A percentile compares a stretch with the other conserved stretches of the same genome.
These are phyloP conservation scores for Kuraishia ogatae DNA, from an alignment of 805 yeast genomes.

Conservation along the genomic window DNA sequence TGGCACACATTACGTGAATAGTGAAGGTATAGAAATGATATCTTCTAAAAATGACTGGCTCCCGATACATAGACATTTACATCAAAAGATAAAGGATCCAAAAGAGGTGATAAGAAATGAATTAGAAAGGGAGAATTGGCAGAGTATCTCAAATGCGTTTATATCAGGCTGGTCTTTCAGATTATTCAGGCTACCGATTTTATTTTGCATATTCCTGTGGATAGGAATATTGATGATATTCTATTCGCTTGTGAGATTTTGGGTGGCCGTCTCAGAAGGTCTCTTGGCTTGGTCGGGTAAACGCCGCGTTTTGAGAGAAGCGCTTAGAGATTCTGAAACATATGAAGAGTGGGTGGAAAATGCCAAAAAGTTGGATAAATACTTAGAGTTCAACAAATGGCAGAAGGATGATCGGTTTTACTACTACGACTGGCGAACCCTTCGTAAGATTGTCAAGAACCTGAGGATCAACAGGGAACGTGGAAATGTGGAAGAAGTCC, in stretches of 20 bases:
- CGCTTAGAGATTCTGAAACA: slow-evolving; percentile 36
- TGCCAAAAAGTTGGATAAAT: slow-evolving; percentile 50
- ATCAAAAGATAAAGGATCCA: slow-evolving; percentile 4
- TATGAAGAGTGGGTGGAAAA: slow-evolving; percentile 57
- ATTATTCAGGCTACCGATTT: slow-evolving; percentile 58
- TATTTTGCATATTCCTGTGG: slow-evolving; percentile 47
- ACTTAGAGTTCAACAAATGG: slow-evolving; percentile 58
- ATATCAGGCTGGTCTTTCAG: slow-evolving; percentile 23
- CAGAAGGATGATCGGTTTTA: slow-evolving; percentile 48
- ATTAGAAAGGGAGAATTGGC: background rate
- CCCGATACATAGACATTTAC: slow-evolving; percentile 24
- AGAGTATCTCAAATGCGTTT: slow-evolving; percentile 14
- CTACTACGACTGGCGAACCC: slow-evolving; percentile 59
- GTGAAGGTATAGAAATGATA: slow-evolving; percentile 22
- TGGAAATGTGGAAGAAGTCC: slow-evolving; percentile 34
- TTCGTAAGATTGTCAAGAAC: slow-evolving; percentile 36
- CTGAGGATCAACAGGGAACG: slow-evolving; percentile 27
- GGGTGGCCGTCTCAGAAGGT: slow-evolving; percentile 57
- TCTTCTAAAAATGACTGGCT: slow-evolving; percentile 38
- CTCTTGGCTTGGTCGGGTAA: slow-evolving; percentile 53
- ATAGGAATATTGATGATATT: slow-evolving; percentile 35
- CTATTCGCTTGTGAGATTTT: slow-evolving; percentile 45
- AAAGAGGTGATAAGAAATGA: background rate
- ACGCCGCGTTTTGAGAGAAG: slow-evolving; percentile 37
- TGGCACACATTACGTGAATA: slow-evolving; percentile 2